Conservation (phyloP, 164 flowering plant species). For the Piper longum region DNA sequence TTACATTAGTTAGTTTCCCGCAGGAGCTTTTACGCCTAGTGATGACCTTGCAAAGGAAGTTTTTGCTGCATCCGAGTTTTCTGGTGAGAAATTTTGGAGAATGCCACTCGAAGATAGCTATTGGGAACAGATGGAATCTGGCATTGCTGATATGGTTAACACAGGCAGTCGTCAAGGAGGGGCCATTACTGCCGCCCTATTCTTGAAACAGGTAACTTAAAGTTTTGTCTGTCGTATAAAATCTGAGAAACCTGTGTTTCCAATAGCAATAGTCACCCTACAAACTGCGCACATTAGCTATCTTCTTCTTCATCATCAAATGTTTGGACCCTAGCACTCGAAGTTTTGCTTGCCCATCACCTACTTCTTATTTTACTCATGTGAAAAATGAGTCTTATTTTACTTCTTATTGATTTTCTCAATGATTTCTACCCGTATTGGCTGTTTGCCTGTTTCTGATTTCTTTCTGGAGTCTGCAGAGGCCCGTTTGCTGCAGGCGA, state of each 20-base stretch:
- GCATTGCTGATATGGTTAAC: conserved; percentile 96
- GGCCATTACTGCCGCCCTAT: conserved; percentile 81
- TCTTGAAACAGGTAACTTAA: conserved; percentile 75
- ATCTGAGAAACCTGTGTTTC: not conserved
- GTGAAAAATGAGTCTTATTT: too few species aligned
- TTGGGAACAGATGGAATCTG: conserved; percentile 96
- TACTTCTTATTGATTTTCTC: too few species aligned
- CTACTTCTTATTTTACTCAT: too few species aligned
- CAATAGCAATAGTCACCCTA: too few species aligned
- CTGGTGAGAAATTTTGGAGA: conserved; percentile 93
- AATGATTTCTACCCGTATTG: too few species aligned
- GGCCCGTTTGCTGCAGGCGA: too few species aligned
- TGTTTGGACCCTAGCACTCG: too few species aligned
- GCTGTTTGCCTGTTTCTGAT: too few species aligned
- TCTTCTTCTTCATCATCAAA: too few species aligned
- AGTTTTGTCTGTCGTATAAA: not conserved
- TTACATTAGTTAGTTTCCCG: not conserved
- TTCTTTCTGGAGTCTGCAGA: too few species aligned
- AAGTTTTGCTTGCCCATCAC: too few species aligned
- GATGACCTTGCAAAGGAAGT: conserved; percentile 87
- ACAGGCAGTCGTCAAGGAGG: conserved; percentile 92
- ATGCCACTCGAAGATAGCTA: conserved; percentile 93
- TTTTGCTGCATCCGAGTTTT: conserved; percentile 47
- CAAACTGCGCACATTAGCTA: too few species aligned
- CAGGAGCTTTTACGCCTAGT: conserved; percentile 85